Evolutionary conservation across 106 monocot species (phyloP).

Genomic region (Platanthera zijinensis): DNA sequence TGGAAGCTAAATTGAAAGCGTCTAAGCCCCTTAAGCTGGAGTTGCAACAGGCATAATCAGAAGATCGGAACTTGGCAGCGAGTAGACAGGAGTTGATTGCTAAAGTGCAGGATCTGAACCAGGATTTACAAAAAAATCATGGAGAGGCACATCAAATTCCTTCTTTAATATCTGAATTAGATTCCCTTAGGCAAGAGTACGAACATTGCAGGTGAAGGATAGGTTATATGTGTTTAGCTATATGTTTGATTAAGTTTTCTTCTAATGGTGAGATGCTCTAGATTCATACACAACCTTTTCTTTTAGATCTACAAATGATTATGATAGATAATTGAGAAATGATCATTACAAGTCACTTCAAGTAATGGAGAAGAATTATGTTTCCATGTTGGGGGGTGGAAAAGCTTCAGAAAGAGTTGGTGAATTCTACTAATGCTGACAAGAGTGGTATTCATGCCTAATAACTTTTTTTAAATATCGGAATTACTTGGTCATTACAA

Average conservation of each 20-base stretch:
- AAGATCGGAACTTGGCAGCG: slow-evolving; percentile 40
- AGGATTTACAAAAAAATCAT: slow-evolving; percentile 49
- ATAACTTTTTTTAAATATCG: neutral
- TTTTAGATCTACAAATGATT: slow-evolving; percentile 66
- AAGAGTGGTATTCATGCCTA: slow-evolving; percentile 20
- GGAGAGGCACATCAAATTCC: slow-evolving; percentile 55
- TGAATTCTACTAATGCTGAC: slow-evolving; percentile 32
- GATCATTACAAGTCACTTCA: slow-evolving; percentile 79
- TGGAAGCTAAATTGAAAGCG: slow-evolving; percentile 61
- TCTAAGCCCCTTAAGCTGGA: slow-evolving; percentile 43
- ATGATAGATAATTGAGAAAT: slow-evolving; percentile 56
- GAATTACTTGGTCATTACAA: neutral
- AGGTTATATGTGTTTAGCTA: neutral
- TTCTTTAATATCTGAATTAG: slow-evolving; percentile 56
- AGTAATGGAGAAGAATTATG: slow-evolving; percentile 78
- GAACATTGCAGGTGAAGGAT: slow-evolving; percentile 55
- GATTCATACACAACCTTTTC: neutral
- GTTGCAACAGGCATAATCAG: slow-evolving; percentile 46
- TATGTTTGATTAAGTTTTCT: neutral
- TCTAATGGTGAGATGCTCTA: neutral
- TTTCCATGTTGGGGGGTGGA: slow-evolving; percentile 70
- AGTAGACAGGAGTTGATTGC: slow-evolving; percentile 48
- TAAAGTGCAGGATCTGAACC: slow-evolving; percentile 46
- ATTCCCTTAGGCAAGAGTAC: slow-evolving; percentile 59
- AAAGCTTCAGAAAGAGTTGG: slow-evolving; percentile 51